Evolutionary conservation across 148 eudicot species (phyloP).

Genomic region (Rhododendron williamsianum): DNA sequence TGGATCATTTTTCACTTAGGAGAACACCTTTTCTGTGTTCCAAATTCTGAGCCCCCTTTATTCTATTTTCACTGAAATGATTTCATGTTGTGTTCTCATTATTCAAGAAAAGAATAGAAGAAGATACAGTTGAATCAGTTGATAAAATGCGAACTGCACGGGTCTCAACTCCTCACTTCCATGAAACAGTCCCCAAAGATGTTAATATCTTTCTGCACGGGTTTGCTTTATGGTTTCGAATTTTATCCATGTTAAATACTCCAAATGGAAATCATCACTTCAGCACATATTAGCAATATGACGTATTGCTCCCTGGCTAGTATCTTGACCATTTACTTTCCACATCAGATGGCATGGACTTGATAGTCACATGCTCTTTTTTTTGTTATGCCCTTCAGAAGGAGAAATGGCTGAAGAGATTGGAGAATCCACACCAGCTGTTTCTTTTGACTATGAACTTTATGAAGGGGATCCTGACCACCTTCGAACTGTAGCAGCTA

Average conservation of each 20-base stretch:
- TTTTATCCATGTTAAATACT: neutral
- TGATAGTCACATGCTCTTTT: neutral
- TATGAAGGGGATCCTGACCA: conserved; percentile 80
- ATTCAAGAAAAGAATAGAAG: neutral
- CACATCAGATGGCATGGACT: neutral
- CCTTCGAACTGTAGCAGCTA: conserved; percentile 60
- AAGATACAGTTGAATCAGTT: neutral
- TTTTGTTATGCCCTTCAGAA: neutral
- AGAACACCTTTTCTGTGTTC: neutral
- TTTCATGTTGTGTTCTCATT: neutral
- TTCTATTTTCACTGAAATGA: neutral
- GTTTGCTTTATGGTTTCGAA: neutral
- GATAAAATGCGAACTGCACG: neutral
- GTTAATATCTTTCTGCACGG: neutral
- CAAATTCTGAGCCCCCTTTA: neutral
- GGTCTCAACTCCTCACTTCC: neutral
- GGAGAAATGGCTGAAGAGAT: conserved; percentile 29
- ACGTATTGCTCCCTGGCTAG: neutral
- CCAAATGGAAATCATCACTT: neutral
- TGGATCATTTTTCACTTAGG: neutral
- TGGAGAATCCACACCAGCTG: conserved; percentile 15
- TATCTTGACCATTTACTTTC: neutral
- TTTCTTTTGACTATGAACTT: conserved; percentile 70
- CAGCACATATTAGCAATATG: neutral
- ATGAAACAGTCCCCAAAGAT: neutral